Base-by-base conservation (phyloP, 768 basidiomycete genomes). In the Suillus occidentalis region DNA sequence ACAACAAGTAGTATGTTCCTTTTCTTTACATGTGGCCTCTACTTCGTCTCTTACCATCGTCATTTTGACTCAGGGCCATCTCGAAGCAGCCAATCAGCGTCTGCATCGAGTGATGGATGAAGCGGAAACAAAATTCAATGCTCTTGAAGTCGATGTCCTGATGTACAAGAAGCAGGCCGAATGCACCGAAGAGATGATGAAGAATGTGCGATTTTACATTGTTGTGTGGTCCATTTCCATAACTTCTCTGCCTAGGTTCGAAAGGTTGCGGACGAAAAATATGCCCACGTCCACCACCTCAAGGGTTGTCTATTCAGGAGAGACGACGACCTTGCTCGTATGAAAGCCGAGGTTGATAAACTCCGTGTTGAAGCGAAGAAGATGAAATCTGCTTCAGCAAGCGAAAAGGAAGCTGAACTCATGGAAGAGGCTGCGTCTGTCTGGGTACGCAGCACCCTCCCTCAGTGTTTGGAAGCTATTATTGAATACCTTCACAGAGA, bases 1-100 rank as follows among this genome's bases (percentile, higher is more conserved):
- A 3, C 71, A 71, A 8, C 90, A 90, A 76, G 70, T 91, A 61
- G 92, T 94, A 68, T 73, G 87, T 77, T 18, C 12, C 6, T 34
- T 34, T 39, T 31, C 36, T 63, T 5, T 50, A 7, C 31, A 10
- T 34, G 40, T 16, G 36, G 8, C 6, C 6, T n/a, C 28, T 28
- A 3, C 63, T 13, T 5, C 39, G 42, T 22, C 2, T 40, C 5
- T 42, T 31, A 22, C 57, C 58, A 50, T 43, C 62, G 7, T 59
- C 58, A 40, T 62, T 49, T 16, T 64, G 40, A 16, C 42, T 7
- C 53, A 85, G 83, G 68, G 62, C 18, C 72, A 75, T 52, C 72
- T 84, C n/a, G 83, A 85, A 69, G 83, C 81, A 66, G 84, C 85
- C 70, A 72, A 77, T n/a, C 66, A 68, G 4, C 39, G 73, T 14